Evolutionary conservation across 331 rosid species (phyloP).

Genomic region (Stylosanthes scabra): DNA sequence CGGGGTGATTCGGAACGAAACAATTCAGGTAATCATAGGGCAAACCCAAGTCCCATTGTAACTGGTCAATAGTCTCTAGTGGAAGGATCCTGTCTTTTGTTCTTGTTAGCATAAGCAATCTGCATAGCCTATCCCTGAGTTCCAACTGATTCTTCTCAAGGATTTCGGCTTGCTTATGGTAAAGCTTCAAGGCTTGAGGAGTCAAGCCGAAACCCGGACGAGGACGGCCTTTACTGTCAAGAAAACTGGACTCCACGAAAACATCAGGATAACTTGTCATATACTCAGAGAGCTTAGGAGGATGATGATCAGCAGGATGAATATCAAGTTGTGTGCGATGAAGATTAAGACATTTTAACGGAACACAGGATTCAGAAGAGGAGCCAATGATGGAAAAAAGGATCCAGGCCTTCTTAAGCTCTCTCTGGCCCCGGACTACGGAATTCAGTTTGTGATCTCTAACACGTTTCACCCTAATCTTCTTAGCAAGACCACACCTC

Average conservation of each 20-base stretch:
- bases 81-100: constrained; percentile 75
- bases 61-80: constrained; percentile 76
- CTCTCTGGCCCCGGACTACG: constrained; percentile 64
- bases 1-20: constrained; percentile 50
- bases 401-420: constrained; percentile 74
- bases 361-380: constrained; percentile 54
- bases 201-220: constrained; percentile 74
- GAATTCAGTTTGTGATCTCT: constrained; percentile 74
- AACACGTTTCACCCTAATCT: constrained; percentile 84
- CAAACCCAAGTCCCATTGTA: constrained; percentile 92
- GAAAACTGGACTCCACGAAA: constrained; percentile 62
- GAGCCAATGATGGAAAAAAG: constrained; percentile 71
- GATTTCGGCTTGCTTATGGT: constrained; percentile 37
- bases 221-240: constrained; percentile 67
- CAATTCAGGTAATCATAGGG: constrained; percentile 76
- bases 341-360: constrained; percentile 62
- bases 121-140: constrained; percentile 70
- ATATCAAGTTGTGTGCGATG: constrained; percentile 77
- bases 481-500: constrained; percentile 64
- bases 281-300: constrained; percentile 67
- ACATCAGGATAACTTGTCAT: constrained; percentile 78
- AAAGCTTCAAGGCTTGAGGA: constrained; percentile 58
- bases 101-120: constrained; percentile 80
- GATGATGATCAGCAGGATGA: constrained; percentile 61
- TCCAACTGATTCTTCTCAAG: constrained; percentile 51